phyloP scores from a whole-genome alignment of 495 filamentous ascomycete species.

The Talaromyces wortmannii region DNA sequence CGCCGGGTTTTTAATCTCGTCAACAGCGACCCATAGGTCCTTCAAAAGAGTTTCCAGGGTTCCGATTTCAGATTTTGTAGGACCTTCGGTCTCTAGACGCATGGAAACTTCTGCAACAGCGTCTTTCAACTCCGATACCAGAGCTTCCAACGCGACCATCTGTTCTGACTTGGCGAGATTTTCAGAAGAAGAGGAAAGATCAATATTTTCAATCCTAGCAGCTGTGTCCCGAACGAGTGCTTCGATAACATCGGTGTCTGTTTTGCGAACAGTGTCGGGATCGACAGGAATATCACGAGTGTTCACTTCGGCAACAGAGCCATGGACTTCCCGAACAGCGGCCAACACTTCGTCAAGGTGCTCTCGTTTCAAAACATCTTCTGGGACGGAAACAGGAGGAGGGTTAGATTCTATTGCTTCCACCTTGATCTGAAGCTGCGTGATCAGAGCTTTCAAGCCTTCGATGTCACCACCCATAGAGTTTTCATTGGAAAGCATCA shows the following conservation, averaged over 20 bases:
- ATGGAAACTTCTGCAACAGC: constrained; percentile 50
- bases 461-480: constrained; percentile 66
- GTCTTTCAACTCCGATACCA: constrained; percentile 66
- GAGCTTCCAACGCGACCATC: constrained; percentile 61
- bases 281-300: constrained; percentile 29
- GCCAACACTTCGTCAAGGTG: constrained; percentile 55
- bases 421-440: constrained; percentile 74
- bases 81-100: constrained; percentile 53
- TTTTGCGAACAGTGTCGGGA: constrained; percentile 46
- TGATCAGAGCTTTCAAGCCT: constrained; percentile 73
- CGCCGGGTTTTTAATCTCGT: constrained; percentile 64
- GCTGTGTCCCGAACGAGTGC: constrained; percentile 81
- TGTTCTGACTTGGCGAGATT: constrained; percentile 67
- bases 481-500: constrained; percentile 46
- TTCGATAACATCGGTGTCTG: constrained; percentile 84
- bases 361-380: constrained; percentile 44
- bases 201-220: constrained; percentile 69
- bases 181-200: constrained; percentile 51
- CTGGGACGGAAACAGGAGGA: constrained; percentile 32
- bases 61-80: constrained; percentile 69
- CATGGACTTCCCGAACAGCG: constrained; percentile 52
- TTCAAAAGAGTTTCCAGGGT: constrained; percentile 70
- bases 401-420: constrained; percentile 66
- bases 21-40: constrained; percentile 64
- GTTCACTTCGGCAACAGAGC: constrained; percentile 39